Base-by-base conservation (phyloP, 2,329 filamentous ascomycete genomes). In the Elsinoe australis region DNA sequence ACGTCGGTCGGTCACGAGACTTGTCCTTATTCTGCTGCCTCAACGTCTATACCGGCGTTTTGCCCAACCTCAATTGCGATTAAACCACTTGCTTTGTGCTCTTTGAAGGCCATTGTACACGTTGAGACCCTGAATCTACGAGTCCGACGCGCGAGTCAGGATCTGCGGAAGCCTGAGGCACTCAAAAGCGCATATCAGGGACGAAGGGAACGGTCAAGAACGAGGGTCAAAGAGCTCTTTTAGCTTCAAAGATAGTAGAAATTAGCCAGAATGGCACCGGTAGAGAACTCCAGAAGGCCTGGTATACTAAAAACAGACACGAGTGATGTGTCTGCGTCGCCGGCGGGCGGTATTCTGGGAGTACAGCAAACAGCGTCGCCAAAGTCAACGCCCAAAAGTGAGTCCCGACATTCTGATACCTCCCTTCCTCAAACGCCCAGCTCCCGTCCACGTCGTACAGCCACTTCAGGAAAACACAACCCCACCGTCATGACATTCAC, bases 301-400 rank as follows among this genome's bases (percentile, higher is more conserved):
- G 45, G 45, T 18, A 48, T 48, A n/a, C 45, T 48, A 32, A 48
- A 48, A 12, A 48, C 45, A 9, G 45, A 48, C 9, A 38, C 45
- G 19, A 17, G 10, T 28, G 45, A 36, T 39, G 44, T 31, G 10
- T 17, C n/a, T 34, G 31, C 44, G 4, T 18, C 17, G 8, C n/a
- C 33, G 19, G 22, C 17, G 3, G 12, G 12, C 8, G 33, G 33
- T 34, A 14, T 36, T 22, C 14, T 38, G 32, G 33, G 32, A 4
- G 33, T 39, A 7, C 32, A 36, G 14, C 24, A 34, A 19, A 39
- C 31, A 19, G 45, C 33, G 8, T 48, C 45, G 21, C 45, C 45
- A 18, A 48, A 38, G 22, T 36, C 45, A n/a, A 48, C 45, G n/a
- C 45, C 45, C 32, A 48, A 48, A 29, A 38, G 45, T 48, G 45